Evolutionary conservation across 2,329 filamentous ascomycete species (phyloP).

Genomic region (Epichloe sp.): DNA sequence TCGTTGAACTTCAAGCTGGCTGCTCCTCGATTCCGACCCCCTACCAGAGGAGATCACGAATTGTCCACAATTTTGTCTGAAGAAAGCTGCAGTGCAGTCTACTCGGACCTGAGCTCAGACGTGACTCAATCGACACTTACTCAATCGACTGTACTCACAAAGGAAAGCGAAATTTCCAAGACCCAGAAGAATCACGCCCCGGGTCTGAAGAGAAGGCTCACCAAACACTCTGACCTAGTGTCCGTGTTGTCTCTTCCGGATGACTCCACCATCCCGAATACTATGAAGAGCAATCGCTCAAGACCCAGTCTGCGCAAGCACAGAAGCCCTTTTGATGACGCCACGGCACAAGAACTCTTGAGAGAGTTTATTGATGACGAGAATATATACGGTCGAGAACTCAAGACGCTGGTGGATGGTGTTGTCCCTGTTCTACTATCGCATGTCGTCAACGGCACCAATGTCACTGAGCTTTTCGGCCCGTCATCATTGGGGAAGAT

Average conservation of each 20-base stretch:
- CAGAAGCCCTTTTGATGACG: conserved; percentile 50
- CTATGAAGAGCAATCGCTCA: conserved; percentile 59
- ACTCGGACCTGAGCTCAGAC: conserved; percentile 38
- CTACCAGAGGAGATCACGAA: conserved; percentile 41
- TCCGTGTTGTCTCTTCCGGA: conserved; percentile 74
- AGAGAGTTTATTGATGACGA: conserved; percentile 75
- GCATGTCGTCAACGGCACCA: conserved; percentile 61
- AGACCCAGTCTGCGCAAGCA: conserved; percentile 66
- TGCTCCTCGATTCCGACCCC: conserved; percentile 28
- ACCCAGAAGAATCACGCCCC: conserved; percentile 28
- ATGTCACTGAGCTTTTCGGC: conserved; percentile 55
- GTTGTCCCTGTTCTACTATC: conserved; percentile 86
- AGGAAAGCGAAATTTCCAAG: conserved; percentile 22
- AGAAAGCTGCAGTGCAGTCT: conserved; percentile 30
- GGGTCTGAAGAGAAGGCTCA: conserved; percentile 60
- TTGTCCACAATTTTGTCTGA: conserved; percentile 46
- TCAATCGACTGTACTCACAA: conserved; percentile 36
- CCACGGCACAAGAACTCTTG: conserved; percentile 64
- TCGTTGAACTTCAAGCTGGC: conserved; percentile 13
- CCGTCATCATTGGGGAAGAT: conserved; percentile 33
- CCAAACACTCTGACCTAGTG: conserved; percentile 86
- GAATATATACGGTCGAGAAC: conserved; percentile 73
- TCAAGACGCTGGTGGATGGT: conserved; percentile 86
- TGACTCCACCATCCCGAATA: conserved; percentile 38
- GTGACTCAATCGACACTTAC: conserved; percentile 37